Evolutionary conservation across 2,329 filamentous ascomycete species (phyloP).

Genomic region (Phialophora macrospora): DNA sequence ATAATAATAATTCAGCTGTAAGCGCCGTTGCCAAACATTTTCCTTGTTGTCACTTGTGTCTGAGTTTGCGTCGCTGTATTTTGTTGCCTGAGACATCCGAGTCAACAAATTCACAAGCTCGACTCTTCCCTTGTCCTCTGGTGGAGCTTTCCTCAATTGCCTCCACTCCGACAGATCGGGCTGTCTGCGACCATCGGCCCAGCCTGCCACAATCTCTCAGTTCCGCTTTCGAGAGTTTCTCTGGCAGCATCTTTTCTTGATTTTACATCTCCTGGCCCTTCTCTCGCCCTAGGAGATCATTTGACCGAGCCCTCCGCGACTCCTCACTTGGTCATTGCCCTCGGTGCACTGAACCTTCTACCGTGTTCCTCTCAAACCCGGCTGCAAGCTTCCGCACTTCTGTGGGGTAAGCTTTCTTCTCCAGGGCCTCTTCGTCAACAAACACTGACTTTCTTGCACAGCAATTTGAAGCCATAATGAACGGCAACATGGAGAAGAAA

Average conservation of each 20-base stretch:
- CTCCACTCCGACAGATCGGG: slow-evolving; percentile 26
- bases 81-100: slow-evolving; percentile 8
- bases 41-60: neutral
- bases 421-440: slow-evolving; percentile 9
- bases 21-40: neutral
- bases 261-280: slow-evolving; percentile 15
- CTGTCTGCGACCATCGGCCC: slow-evolving; percentile 30
- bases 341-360: slow-evolving; percentile 3
- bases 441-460: neutral
- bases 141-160: slow-evolving; percentile 14
- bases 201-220: slow-evolving; percentile 34
- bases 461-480: slow-evolving; percentile 33
- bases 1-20: neutral
- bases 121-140: slow-evolving; percentile 11
- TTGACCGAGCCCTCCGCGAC: slow-evolving; percentile 9
- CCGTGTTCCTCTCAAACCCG: slow-evolving; percentile 14
- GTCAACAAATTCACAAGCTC: slow-evolving; percentile 22
- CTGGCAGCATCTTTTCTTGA: slow-evolving; percentile 14
- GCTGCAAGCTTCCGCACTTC: slow-evolving; percentile 27
- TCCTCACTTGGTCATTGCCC: neutral
- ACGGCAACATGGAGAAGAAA: slow-evolving; percentile 46
- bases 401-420: slow-evolving; percentile 32
- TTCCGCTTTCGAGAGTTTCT: slow-evolving; percentile 10
- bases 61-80: neutral
- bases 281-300: neutral